Conservation (phyloP, 1,139 yeast species). For the Zygotorulaspora mrakii region DNA sequence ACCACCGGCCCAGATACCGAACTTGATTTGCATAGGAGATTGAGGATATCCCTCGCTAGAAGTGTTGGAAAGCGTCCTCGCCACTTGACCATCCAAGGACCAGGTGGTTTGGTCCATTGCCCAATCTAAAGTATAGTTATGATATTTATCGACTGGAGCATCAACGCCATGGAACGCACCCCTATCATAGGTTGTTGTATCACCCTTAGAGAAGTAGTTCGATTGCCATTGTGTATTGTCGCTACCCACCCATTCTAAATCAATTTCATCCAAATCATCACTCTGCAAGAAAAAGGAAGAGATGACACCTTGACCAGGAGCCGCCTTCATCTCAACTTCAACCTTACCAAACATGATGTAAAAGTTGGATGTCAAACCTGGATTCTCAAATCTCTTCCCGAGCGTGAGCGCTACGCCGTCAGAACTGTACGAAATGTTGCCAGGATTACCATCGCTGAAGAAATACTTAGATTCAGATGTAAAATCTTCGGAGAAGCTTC, state of each 20-base stretch:
- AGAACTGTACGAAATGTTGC: conserved; percentile 40
- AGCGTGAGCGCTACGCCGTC: conserved; percentile 63
- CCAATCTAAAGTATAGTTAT: conserved; percentile 85
- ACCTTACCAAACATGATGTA: conserved; percentile 84
- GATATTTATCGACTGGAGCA: conserved; percentile 54
- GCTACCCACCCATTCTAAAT: conserved; percentile 79
- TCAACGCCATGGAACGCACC: conserved; percentile 65
- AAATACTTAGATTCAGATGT: conserved; percentile 44
- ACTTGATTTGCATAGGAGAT: conserved; percentile 65
- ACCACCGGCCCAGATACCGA: conserved; percentile 84
- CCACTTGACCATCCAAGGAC: conserved; percentile 56
- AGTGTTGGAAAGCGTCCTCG: conserved; percentile 54
- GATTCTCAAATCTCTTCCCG: conserved; percentile 63
- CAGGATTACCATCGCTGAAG: conserved; percentile 38
- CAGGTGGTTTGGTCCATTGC: conserved; percentile 55
- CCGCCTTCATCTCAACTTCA: conserved; percentile 68
- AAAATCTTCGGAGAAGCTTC: conserved; percentile 52
- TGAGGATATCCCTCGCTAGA: conserved; percentile 68
- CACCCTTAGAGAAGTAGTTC: conserved; percentile 78
- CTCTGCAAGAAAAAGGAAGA: conserved; percentile 79
- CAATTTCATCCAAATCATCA: conserved; percentile 84
- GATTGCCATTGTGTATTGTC: conserved; percentile 71
- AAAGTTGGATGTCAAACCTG: conserved; percentile 69
- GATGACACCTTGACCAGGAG: conserved; percentile 70
- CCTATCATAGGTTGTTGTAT: conserved; percentile 70